Evolutionary conservation across 305 asterid species (phyloP).

Genomic region (Withania somnifera): DNA sequence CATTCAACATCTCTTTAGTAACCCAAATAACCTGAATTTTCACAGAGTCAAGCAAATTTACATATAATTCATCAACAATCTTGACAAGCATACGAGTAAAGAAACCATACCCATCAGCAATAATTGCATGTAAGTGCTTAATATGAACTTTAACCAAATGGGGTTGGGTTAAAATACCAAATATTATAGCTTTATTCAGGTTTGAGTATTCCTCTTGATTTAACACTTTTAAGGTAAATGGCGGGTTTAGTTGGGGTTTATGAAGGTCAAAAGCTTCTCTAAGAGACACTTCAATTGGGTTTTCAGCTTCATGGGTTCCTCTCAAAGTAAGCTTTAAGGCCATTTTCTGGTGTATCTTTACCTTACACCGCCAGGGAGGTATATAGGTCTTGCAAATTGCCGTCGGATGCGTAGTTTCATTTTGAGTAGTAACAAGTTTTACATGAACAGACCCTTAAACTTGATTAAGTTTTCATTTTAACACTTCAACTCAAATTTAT

Average conservation of each 20-base stretch:
- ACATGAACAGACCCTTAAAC: too few relatives aligned
- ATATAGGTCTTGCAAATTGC: too few relatives aligned
- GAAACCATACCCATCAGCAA: conserved; percentile 53
- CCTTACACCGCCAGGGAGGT: too few relatives aligned
- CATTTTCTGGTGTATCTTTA: conserved; percentile 22
- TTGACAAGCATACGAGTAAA: conserved; percentile 45
- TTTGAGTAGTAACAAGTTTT: too few relatives aligned
- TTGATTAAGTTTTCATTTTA: too few relatives aligned
- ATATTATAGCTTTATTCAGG: conserved; percentile 57
- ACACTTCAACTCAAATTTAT: too few relatives aligned
- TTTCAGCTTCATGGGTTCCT: conserved; percentile 43
- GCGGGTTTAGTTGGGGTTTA: conserved; percentile 53
- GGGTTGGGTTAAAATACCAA: conserved; percentile 47
- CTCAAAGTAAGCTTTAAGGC: conserved; percentile 21
- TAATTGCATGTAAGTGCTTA: conserved; percentile 59
- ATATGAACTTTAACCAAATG: conserved; percentile 41
- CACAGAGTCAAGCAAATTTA: conserved; percentile 37
- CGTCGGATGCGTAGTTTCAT: too few relatives aligned
- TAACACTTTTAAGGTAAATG: conserved; percentile 51
- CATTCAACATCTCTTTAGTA: conserved; percentile 45
- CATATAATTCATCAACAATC: conserved; percentile 45
- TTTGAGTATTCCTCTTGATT: conserved; percentile 41
- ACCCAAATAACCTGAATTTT: conserved; percentile 53
- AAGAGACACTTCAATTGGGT: conserved; percentile 41
- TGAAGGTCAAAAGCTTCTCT: conserved; percentile 44